phyloP scores from a whole-genome alignment of 176 grass and related monocot genomes.

The Sorghum bicolor region DNA sequence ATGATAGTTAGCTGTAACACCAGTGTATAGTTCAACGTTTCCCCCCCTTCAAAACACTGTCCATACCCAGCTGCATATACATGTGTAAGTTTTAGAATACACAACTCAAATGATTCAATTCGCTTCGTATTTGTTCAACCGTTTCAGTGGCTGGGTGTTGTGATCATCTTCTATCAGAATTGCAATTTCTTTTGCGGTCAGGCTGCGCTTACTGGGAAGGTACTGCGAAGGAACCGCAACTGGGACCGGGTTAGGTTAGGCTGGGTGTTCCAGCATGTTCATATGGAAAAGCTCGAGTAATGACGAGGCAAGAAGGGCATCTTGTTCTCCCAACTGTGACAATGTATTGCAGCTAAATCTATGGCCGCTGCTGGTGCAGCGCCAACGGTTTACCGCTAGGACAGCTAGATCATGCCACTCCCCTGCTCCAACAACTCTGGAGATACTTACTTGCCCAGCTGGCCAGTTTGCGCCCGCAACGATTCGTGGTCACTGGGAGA shows the following conservation, averaged over 20 bases:
- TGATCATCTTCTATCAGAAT: not conserved
- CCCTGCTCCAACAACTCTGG: not conserved
- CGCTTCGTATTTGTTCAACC: not conserved
- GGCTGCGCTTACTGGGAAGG: not conserved
- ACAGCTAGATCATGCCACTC: not conserved
- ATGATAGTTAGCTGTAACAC: conserved; percentile 37
- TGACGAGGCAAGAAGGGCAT: not conserved
- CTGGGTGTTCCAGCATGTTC: not conserved
- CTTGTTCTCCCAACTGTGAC: not conserved
- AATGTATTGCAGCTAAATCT: not conserved
- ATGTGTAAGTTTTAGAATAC: conserved; percentile 51
- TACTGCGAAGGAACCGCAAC: no score
- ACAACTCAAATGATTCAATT: conserved; percentile 11
- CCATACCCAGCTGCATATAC: conserved; percentile 27
- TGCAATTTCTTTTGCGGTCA: not conserved
- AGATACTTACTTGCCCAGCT: not conserved
- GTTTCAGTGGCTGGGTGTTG: not conserved
- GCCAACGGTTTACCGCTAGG: not conserved
- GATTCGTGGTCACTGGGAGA: no score
- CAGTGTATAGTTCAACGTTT: conserved; percentile 50
- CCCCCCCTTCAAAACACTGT: not conserved
- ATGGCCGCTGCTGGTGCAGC: not conserved
- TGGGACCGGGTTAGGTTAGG: not conserved
- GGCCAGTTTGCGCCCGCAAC: not conserved
- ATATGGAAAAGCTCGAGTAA: not conserved